Evolutionary conservation across 2,329 filamentous ascomycete species (phyloP).

Genomic region (Ambrosiella cleistominuta): DNA sequence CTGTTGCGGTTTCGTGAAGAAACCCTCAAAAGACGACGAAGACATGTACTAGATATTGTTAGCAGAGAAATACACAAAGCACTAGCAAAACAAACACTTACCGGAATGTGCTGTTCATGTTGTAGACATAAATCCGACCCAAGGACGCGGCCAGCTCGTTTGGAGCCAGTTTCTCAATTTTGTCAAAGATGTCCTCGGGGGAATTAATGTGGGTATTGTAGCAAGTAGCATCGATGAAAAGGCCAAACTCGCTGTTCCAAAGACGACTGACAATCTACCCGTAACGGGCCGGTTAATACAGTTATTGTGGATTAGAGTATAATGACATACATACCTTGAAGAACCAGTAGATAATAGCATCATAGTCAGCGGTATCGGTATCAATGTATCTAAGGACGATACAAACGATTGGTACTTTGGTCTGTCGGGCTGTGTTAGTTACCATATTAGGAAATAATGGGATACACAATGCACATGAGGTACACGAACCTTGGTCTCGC

Average conservation of each 20-base stretch:
- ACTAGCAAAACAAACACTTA: conserved; percentile 18
- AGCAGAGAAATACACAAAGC: neutral
- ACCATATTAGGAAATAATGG: neutral
- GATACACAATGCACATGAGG: too few relatives aligned
- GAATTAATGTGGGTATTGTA: conserved; percentile 51
- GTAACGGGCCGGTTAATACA: too few relatives aligned
- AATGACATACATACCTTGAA: conserved; percentile 34
- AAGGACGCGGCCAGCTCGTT: conserved; percentile 42
- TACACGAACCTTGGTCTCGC: conserved; percentile 41
- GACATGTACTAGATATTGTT: conserved; percentile 35
- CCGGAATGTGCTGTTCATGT: conserved; percentile 56
- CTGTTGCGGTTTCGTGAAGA: conserved; percentile 42
- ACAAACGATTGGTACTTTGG: conserved; percentile 51
- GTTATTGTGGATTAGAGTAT: neutral
- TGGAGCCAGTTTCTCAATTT: conserved; percentile 44
- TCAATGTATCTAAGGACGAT: conserved; percentile 52
- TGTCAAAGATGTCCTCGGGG: conserved; percentile 47
- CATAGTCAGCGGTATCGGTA: conserved; percentile 45
- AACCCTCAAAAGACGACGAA: conserved; percentile 44
- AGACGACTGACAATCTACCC: conserved; percentile 47
- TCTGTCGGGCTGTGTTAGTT: conserved; percentile 22
- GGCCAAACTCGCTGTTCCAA: conserved; percentile 51
- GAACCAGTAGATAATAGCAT: conserved; percentile 49
- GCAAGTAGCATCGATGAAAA: conserved; percentile 52
- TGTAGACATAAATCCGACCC: conserved; percentile 48